A percentile compares a stretch with the other conserved stretches of the same genome.
Conservation (phyloP, 805 yeast species). For the Yarrowia hollandica region DNA sequence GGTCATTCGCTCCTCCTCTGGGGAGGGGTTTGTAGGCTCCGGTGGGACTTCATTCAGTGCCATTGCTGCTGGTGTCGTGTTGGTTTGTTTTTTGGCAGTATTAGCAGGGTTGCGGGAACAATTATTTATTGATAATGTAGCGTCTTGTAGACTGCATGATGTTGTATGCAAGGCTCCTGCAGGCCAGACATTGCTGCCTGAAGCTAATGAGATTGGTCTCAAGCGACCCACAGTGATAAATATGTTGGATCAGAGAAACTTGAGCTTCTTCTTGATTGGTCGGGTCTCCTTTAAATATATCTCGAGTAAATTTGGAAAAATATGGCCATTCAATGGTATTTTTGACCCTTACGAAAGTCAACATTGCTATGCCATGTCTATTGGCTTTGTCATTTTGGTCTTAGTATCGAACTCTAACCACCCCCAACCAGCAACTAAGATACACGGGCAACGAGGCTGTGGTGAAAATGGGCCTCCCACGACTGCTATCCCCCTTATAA, state of each 20-base stretch:
- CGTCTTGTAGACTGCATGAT: constrained; percentile 9
- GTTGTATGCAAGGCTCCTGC: constrained; percentile 20
- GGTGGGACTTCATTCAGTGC: constrained; percentile 24
- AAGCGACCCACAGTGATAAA: no score
- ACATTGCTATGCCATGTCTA: not conserved
- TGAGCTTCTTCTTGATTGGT: no score
- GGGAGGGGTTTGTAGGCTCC: constrained; percentile 19
- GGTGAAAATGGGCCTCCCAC: no score
- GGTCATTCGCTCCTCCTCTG: constrained; percentile 9
- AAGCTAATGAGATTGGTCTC: not conserved
- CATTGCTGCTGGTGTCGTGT: not conserved
- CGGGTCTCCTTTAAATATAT: no score
- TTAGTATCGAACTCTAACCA: not conserved
- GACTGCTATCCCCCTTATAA: no score
- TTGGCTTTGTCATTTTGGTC: not conserved
- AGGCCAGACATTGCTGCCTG: constrained; percentile 20
- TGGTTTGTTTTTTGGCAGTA: not conserved
- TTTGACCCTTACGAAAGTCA: no score
- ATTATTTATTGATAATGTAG: constrained; percentile 17
- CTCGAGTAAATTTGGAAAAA: no score
- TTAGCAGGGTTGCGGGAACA: not conserved
- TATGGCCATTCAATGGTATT: no score
- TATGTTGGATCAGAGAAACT: no score
- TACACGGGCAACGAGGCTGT: not conserved
- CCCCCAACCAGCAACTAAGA: constrained; percentile 9